A percentile compares a stretch with the other conserved stretches of the same genome.
Evolutionary conservation across 1,139 yeast genomes (phyloP).

Genomic region (Yamadazyma atmosphaerica): DNA sequence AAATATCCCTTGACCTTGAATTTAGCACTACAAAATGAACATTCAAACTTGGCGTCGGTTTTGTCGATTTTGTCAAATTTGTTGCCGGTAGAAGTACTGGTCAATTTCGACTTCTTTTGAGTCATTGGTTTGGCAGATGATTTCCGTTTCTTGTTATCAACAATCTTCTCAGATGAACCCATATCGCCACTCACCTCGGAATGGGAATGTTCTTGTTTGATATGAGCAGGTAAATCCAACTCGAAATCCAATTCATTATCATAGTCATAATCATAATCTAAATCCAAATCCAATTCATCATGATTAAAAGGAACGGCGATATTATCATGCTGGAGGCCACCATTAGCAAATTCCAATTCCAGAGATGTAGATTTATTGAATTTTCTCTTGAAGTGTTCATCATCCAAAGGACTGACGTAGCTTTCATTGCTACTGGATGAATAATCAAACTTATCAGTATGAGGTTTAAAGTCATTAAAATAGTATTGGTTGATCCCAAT

Average conservation of each 20-base stretch:
- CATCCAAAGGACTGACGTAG: conserved; percentile 45
- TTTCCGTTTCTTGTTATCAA: conserved; percentile 5
- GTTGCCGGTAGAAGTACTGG: background rate
- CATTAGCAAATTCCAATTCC: conserved; percentile 1
- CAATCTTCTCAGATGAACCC: background rate
- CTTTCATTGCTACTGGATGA: conserved; percentile 28
- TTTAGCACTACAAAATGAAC: conserved; percentile 46
- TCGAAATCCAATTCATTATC: conserved; percentile 2
- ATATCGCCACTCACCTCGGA: too few relatives aligned
- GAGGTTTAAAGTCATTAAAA: conserved; percentile 23
- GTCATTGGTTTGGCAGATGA: background rate
- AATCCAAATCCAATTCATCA: conserved; percentile 2
- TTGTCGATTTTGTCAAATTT: conserved; percentile 5
- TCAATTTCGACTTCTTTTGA: background rate
- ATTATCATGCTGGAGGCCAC: background rate
- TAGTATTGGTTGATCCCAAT: conserved; percentile 17
- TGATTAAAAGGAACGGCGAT: background rate
- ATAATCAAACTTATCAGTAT: conserved; percentile 14
- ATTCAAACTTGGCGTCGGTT: conserved; percentile 20
- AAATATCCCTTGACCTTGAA: conserved; percentile 59
- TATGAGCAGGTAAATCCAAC: background rate
- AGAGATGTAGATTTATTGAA: conserved; percentile 3
- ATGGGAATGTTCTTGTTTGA: too few relatives aligned
- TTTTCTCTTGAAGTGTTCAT: conserved; percentile 59
- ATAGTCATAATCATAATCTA: conserved; percentile 1